Base-by-base conservation (phyloP, 352 stramenopile genomes). In the Pythium biforme region DNA sequence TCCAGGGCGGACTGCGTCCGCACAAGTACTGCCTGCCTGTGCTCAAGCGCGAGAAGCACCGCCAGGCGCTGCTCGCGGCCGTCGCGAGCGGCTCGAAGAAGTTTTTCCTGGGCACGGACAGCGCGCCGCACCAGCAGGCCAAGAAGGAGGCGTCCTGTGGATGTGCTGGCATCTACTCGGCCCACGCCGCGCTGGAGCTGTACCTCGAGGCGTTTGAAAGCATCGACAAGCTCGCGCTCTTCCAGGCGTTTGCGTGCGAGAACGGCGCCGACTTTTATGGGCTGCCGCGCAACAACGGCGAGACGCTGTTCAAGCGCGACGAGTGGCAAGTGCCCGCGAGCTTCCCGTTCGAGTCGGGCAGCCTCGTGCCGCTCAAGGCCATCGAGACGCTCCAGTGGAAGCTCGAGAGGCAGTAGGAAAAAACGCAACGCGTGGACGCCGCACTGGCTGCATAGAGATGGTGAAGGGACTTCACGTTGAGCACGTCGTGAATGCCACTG, bases 21-120 rank as follows among this genome's bases (percentile, higher is more conserved):
- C 98, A 99, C 79, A 98, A 99, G 77, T 99, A 99, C 83, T 99
- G 97, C 66, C 76, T 99, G n/a, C 97, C 97, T 1, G 97, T 99
- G 64, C 83, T 99, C 40, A 99, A 99, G 85, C 88, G 87, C 43
- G 93, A 98, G 83, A 76, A 83, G 73, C 92, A 97, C 76, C 87
- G 95, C 43, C 77, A 86, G 62, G 95, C 96, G 53, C 76, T 99
- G 40, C 68, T 99, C 1, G 59, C 89, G 19, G 96, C 95, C 1
- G 85, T 97, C 10, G 92, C 83, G 1, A 97, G 83, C 46, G 97
- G 97, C 48, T 97, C 66, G 59, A 75, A 78, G 54, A 99, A 99
- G 79, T 99, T 99, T 71, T 99, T 99, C 73, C 68, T 99, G 4
- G 98, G 98, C 22, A 99, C 98, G 8, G 98, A 99, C 82, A 98